Conservation (phyloP, 1,284 basidiomycete genomes). For the Fomitopsis schrenkii region DNA sequence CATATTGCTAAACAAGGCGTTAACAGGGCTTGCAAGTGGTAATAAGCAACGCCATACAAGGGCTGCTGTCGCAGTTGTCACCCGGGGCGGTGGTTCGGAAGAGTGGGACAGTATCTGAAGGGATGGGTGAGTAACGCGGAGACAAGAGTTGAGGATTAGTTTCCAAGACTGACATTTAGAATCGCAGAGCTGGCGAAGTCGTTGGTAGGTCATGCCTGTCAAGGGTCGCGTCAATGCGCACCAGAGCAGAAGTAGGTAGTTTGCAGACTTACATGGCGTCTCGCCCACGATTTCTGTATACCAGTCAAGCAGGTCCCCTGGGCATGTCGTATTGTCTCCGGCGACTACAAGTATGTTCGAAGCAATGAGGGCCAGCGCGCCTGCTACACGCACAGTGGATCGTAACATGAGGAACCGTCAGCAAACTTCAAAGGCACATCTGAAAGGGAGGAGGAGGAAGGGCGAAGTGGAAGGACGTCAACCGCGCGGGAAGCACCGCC, state of each 20-base stretch:
- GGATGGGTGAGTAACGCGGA: neutral
- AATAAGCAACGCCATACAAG: conserved; percentile 7
- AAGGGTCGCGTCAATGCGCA: neutral
- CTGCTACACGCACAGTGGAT: neutral
- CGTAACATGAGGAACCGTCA: neutral
- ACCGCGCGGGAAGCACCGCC: neutral
- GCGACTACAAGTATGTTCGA: neutral
- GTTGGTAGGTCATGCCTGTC: conserved; percentile 16
- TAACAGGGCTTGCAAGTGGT: neutral
- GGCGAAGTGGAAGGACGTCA: neutral
- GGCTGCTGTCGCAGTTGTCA: conserved; percentile 14
- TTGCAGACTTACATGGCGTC: conserved; percentile 7
- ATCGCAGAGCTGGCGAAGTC: conserved; percentile 16
- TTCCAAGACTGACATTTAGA: conserved; percentile 11
- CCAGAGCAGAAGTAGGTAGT: neutral
- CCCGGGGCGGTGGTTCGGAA: conserved; percentile 12
- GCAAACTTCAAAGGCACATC: neutral
- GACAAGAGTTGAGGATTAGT: neutral
- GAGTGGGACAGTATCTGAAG: conserved; percentile 9
- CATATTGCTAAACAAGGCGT: conserved; percentile 8
- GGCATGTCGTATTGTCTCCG: conserved; percentile 11
- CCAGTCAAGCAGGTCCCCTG: conserved; percentile 13
- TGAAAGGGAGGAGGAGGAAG: neutral
- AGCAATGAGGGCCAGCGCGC: neutral
- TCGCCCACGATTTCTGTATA: conserved; percentile 12